Conservation (phyloP, 371 early-diverging fungal genomes). For the Lichtheimia corymbifera region DNA sequence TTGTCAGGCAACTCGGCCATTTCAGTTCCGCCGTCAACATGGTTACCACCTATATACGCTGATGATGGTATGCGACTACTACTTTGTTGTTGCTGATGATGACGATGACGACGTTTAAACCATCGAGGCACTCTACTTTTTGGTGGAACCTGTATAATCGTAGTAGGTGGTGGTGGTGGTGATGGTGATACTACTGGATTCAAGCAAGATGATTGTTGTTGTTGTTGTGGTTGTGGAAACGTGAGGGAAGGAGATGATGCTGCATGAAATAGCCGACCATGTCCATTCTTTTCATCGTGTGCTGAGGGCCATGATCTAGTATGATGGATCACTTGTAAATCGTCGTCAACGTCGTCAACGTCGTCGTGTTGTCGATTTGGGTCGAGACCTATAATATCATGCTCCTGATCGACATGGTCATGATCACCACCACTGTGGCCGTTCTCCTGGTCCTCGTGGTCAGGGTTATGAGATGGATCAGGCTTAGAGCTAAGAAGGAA, state of each 20-base stretch:
- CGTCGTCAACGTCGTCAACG: neutral
- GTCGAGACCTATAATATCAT: neutral
- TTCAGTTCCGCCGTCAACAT: no score
- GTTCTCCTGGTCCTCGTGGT: constrained; percentile 9
- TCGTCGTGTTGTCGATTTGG: neutral
- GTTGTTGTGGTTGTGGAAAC: constrained; percentile 7
- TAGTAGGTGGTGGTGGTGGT: no score
- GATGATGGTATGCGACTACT: neutral
- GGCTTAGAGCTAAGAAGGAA: constrained; percentile 59
- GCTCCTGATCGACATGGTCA: neutral
- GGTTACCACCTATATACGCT: neutral
- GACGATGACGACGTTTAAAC: neutral
- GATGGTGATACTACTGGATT: neutral
- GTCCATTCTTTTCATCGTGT: constrained; percentile 10
- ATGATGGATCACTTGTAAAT: neutral
- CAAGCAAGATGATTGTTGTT: neutral
- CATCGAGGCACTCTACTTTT: neutral
- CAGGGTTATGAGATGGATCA: constrained; percentile 34
- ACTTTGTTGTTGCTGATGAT: neutral
- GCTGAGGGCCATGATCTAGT: constrained; percentile 10
- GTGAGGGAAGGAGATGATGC: constrained; percentile 9
- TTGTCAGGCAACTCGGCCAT: no score
- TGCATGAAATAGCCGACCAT: neutral
- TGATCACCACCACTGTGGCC: neutral
- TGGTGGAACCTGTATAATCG: neutral